phyloP scores from a whole-genome alignment of 768 basidiomycete species.

The Boletus pseudo-olivaceus region DNA sequence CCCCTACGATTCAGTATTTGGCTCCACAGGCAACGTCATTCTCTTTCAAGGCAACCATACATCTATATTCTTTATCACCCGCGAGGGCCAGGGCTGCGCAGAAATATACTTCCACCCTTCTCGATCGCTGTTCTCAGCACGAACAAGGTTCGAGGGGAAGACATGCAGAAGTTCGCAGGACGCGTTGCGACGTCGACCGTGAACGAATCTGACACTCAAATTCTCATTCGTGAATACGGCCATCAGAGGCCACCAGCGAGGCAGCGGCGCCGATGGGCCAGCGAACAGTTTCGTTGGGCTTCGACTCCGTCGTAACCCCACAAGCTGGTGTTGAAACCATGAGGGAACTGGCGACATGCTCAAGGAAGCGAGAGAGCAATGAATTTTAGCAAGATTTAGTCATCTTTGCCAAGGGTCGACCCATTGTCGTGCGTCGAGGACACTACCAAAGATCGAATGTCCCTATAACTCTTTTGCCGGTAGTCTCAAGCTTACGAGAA shows the following conservation, averaged over 20 bases:
- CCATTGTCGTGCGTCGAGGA: background rate
- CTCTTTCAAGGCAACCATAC: background rate
- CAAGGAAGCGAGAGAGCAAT: background rate
- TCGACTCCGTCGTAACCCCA: slow-evolving; percentile 1
- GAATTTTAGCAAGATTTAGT: background rate
- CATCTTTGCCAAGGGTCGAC: background rate
- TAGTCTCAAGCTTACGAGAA: background rate
- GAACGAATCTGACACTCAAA: background rate
- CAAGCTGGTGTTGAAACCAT: background rate
- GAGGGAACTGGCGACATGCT: background rate
- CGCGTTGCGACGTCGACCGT: background rate
- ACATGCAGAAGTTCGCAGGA: background rate
- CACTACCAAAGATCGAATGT: background rate
- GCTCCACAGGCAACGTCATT: background rate
- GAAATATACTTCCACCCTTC: slow-evolving; percentile 88
- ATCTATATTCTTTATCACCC: slow-evolving; percentile 33
- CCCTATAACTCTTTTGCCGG: background rate
- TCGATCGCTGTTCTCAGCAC: slow-evolving; percentile 24
- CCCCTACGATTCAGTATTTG: background rate
- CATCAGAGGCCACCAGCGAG: background rate
- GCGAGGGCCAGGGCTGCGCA: slow-evolving; percentile 59
- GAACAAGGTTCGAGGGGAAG: slow-evolving; percentile 3
- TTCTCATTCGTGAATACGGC: slow-evolving; percentile 6
- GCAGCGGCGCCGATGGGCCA: background rate
- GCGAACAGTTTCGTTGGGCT: background rate